Percentiles rank a stretch among this genome's conserved stretches.
Evolutionary conservation across 345 rosid genomes (phyloP).

Genomic region (Durio zibethinus): DNA sequence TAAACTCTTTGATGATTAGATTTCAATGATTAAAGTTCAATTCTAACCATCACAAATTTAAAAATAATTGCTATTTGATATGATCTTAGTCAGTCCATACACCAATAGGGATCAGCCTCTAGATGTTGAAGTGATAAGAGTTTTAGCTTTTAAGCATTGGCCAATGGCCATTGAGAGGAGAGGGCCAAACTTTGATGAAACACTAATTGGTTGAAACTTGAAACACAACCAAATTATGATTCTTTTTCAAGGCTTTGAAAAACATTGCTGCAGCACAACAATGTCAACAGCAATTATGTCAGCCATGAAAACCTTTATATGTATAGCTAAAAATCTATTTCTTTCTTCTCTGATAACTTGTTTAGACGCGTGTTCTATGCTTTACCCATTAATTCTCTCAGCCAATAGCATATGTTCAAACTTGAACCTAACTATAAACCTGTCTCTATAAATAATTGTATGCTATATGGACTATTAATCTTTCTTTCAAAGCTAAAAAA

Average conservation of each 20-base stretch:
- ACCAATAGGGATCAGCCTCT: too few species aligned
- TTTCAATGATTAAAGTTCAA: too few species aligned
- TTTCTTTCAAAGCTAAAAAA: background rate
- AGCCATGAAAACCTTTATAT: background rate
- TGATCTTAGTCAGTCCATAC: too few species aligned
- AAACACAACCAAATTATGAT: background rate
- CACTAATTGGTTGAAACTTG: background rate
- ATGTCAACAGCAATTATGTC: background rate
- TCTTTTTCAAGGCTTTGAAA: background rate
- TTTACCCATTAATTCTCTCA: conserved; percentile 20
- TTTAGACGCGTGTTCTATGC: conserved; percentile 25
- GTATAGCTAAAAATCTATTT: background rate
- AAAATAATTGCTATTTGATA: too few species aligned
- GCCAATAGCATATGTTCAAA: background rate
- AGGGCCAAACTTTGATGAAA: background rate
- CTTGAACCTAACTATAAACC: background rate
- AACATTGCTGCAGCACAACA: background rate
- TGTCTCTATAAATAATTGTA: background rate
- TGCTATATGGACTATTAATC: background rate
- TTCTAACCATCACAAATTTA: too few species aligned
- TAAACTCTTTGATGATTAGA: too few species aligned
- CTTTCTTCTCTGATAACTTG: conserved; percentile 2
- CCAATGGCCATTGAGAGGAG: background rate
- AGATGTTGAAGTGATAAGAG: background rate
- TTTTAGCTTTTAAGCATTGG: background rate